Base-by-base conservation (phyloP, 176 grass and related monocot genomes). In the Bonia amplexicaulis region DNA sequence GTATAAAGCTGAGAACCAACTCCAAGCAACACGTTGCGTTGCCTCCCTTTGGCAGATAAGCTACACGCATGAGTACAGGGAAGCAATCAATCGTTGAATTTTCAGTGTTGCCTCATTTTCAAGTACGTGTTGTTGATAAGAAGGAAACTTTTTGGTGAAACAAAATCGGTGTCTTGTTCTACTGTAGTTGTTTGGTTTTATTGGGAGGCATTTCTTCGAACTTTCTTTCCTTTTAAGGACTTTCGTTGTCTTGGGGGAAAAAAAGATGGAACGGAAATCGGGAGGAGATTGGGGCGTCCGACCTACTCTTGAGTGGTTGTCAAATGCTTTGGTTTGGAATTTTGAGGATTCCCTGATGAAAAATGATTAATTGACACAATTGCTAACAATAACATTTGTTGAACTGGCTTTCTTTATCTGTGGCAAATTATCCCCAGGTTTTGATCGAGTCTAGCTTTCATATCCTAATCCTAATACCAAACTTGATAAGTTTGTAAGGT, bases 111-210 rank as follows among this genome's bases (percentile, higher is more conserved):
- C 49, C 80, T 79, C 84, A 60, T 87, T 87, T 83, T 83, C 74
- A 90, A 49, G 68, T 78, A 86, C 80, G 17, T 67, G 80, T 67
- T 87, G 66, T 83, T 61, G 84, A 87, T 90, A 83, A 83, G 84
- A 52, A 83, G 67, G 66, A 64, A 16, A 13, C 31, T 58, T 80
- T 66, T 20, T 66, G 8, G 65, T 20, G 85, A 0, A 73, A 60
- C 13, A 79, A 86, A 90, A 83, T 13, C 6, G 17, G 9, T 16
- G 74, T 41, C 80, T 87, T 83, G 74, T 87, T 87, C 74, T 79
- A 79, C 67, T 79, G 27, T 51, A 54, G 58, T 39, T 9, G 59
- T 39, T 87, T 83, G 74, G 79, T 52, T 87, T 83, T 73, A 74
- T 60, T 65, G 7, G 73, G 57, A 51, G 39, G 16, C 11, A 39